Evolutionary conservation across 2,329 filamentous ascomycete species (phyloP).

Genomic region (Epichloe amarillans): DNA sequence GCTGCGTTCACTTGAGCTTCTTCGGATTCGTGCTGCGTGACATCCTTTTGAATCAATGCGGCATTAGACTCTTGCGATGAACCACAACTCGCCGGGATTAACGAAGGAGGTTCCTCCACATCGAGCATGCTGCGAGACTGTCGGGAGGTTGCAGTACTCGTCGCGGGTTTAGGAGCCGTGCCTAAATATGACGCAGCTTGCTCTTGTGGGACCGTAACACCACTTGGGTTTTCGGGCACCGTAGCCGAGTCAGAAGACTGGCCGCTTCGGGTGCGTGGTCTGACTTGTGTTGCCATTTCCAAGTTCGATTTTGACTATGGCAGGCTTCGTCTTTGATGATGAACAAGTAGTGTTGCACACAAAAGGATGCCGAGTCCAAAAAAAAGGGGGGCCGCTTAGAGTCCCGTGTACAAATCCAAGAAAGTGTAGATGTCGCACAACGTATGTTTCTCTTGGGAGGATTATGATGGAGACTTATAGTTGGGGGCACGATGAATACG

Average conservation of each 20-base stretch:
- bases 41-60: conserved; percentile 12
- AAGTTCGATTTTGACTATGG: conserved; percentile 21
- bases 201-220: conserved; percentile 12
- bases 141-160: conserved; percentile 10
- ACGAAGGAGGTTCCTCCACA: conserved; percentile 33
- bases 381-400: conserved; percentile 9
- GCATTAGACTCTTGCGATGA: conserved; percentile 34
- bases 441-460: conserved; percentile 22
- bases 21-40: conserved; percentile 1
- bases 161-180: conserved; percentile 5
- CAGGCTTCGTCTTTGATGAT: background rate
- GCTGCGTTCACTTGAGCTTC: background rate
- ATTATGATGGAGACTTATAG: conserved; percentile 5
- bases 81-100: conserved; percentile 29
- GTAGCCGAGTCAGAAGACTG: conserved; percentile 16
- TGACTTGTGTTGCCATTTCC: conserved; percentile 30
- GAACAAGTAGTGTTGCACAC: conserved; percentile 10
- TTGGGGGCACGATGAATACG: conserved; percentile 6
- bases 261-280: conserved; percentile 33
- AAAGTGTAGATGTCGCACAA: conserved; percentile 32
- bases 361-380: conserved; percentile 19
- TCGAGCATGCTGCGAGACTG: conserved; percentile 42
- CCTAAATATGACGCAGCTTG: conserved; percentile 3
- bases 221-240: conserved; percentile 21
- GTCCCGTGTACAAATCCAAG: conserved; percentile 21